phyloP scores from a whole-genome alignment of 225 moss, liverwort and hornwort species.

The Straminergon stramineum region DNA sequence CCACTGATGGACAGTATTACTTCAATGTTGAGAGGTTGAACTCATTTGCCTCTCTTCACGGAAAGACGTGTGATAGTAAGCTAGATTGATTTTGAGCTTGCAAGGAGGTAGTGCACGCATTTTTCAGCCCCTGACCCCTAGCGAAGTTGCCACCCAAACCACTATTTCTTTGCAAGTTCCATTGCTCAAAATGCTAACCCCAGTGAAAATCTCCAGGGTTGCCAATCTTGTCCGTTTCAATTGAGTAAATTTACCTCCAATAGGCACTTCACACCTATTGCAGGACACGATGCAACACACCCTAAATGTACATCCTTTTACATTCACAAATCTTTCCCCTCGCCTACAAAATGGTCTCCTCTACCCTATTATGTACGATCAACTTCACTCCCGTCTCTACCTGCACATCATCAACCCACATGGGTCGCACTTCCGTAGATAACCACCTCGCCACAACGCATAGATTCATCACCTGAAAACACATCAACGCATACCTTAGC shows the following conservation, averaged over 20 bases:
- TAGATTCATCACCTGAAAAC: not conserved
- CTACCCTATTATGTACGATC: conserved; percentile 9
- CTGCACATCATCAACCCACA: conserved; percentile 5
- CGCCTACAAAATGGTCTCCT: conserved; percentile 12
- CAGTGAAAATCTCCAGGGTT: not conserved
- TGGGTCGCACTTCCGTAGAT: not conserved
- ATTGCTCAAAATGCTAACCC: not conserved
- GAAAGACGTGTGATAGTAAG: not conserved
- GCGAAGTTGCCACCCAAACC: not conserved
- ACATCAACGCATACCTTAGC: not conserved
- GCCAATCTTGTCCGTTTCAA: conserved; percentile 1
- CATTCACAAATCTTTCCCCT: not conserved
- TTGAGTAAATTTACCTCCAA: conserved; percentile 8
- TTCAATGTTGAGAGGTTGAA: not conserved
- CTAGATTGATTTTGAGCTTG: not conserved
- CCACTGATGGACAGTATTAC: not conserved
- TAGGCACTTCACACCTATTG: not conserved
- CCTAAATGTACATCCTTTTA: conserved; percentile 19
- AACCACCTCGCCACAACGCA: not conserved
- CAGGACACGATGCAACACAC: conserved; percentile 4
- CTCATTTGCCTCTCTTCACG: not conserved
- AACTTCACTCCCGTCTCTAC: not conserved
- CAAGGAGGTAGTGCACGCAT: not conserved
- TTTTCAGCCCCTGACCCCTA: not conserved
- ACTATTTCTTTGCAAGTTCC: not conserved